Conservation (phyloP, 2,329 filamentous ascomycete species). For the Fusarium sp. region DNA sequence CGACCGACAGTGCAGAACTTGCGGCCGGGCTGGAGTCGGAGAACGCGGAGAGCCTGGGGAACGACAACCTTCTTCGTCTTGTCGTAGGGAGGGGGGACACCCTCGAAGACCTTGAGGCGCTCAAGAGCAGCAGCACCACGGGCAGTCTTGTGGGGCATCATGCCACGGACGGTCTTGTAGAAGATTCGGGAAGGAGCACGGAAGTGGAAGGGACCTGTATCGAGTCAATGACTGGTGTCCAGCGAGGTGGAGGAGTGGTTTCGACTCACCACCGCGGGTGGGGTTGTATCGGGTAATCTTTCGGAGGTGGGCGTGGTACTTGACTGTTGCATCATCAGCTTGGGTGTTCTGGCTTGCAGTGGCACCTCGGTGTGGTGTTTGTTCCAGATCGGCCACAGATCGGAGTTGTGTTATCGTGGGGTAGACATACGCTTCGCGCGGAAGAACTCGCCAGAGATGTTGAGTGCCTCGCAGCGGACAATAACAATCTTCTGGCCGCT, state of each 20-base stretch:
- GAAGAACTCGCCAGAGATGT: constrained; percentile 99
- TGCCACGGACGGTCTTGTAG: constrained; percentile 99
- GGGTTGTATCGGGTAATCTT: constrained; percentile 99
- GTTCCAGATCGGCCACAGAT: constrained; percentile 32
- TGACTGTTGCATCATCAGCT: constrained; percentile 77
- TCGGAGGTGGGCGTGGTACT: constrained; percentile 99
- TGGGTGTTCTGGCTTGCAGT: constrained; percentile 16
- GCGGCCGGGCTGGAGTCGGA: constrained; percentile 97
- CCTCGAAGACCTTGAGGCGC: constrained; percentile 99
- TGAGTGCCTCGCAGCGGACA: constrained; percentile 98
- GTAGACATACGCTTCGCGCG: constrained; percentile 95
- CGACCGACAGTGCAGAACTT: constrained; percentile 99
- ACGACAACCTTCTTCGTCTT: constrained; percentile 99
- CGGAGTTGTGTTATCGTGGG: constrained; percentile 28
- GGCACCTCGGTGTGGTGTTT: constrained; percentile 20
- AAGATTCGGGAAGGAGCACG: constrained; percentile 98
- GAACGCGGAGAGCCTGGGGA: constrained; percentile 94
- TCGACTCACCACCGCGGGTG: constrained; percentile 87
- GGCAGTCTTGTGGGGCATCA: constrained; percentile 99
- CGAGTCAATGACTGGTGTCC: constrained; percentile 49
- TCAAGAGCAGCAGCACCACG: constrained; percentile 96
- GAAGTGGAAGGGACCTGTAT: constrained; percentile 97
- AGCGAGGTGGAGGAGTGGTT: constrained; percentile 12
- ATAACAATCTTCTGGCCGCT: constrained; percentile 99
- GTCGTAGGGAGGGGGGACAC: constrained; percentile 98